Conservation (phyloP, 2,329 filamentous ascomycete genomes). For the Aspergillus udagawae region DNA sequence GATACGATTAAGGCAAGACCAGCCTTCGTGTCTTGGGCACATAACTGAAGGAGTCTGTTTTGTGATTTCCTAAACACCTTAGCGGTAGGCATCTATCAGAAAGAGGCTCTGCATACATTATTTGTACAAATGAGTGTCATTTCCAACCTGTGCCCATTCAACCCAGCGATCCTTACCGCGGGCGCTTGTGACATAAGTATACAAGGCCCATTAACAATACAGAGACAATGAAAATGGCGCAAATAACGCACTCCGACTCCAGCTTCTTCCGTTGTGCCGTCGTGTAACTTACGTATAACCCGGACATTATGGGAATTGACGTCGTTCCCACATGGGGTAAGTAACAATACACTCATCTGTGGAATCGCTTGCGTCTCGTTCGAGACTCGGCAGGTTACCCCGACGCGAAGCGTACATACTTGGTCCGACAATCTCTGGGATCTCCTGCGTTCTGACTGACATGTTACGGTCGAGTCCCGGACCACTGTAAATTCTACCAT, state of each 20-base stretch:
- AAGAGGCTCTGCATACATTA: neutral
- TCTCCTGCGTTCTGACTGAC: constrained; percentile 12
- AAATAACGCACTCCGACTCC: neutral
- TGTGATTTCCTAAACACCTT: neutral
- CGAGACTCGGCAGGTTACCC: constrained; percentile 1
- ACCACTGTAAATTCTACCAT: constrained; percentile 19
- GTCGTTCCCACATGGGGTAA: constrained; percentile 15
- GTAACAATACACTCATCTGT: constrained; percentile 18
- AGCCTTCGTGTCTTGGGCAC: neutral
- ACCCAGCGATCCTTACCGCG: neutral
- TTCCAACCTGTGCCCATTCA: neutral
- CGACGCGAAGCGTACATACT: constrained; percentile 1
- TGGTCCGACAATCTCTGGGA: constrained; percentile 19
- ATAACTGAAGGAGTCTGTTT: neutral
- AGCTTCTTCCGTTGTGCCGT: neutral
- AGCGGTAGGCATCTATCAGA: neutral
- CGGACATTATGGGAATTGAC: constrained; percentile 14
- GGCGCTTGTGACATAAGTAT: neutral
- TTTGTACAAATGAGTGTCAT: neutral
- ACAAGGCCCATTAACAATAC: neutral
- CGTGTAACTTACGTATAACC: neutral
- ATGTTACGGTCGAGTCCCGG: constrained; percentile 16
- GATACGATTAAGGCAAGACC: neutral
- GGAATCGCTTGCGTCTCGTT: constrained; percentile 20
- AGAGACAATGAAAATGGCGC: neutral